Evolutionary conservation across 164 flowering plant species (phyloP), one percentile per base, ranked within the genome.

Genomic region (Dillenia suffruticosa): DNA sequence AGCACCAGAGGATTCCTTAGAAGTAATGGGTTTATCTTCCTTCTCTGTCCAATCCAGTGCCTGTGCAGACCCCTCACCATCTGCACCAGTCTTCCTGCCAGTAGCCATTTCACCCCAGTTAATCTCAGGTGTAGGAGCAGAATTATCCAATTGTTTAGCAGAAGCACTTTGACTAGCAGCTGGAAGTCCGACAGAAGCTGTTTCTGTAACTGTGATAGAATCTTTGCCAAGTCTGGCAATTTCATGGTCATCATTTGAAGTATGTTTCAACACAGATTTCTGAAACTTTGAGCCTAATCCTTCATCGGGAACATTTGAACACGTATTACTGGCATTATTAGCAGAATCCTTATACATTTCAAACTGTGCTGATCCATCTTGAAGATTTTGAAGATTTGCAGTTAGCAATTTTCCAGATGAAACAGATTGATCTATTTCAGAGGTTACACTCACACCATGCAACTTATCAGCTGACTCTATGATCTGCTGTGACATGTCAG

Each of bases 401-500:
- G 60, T 46, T 14, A 14, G 46, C 24, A 74, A 63, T 53, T 77
- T 77, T 17, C 57, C 51, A 57, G 76, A 16, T 48, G 77, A 56
- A 15, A 53, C 26, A 12, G 74, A 59, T 13, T 70, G 72, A 61
- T 75, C 71, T 22, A 65, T 63, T 67, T 56, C 66, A n/a, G 69
- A 61, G 63, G 50, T 55, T 22, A 69, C 15, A 63, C 54, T 68
- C 24, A 64, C 75, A 54, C 62, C 77, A 66, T 74, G 64, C 26
- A 65, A 47, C 51, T 70, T 73, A 50, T 77, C 86, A 74, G 44
- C 62, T 13, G 78, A 72, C 65, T 86, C 89, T 24, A 70, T 59
- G 49, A 73, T 63, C 43, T 77, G 72, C 10, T 74, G 72, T 43
- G 76, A 70, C 22, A 55, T 12, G 67, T 70, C 80, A 66, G 82